phyloP scores from a whole-genome alignment of 805 yeast genomes.

The Vanderwaltozyma tropicalis region DNA sequence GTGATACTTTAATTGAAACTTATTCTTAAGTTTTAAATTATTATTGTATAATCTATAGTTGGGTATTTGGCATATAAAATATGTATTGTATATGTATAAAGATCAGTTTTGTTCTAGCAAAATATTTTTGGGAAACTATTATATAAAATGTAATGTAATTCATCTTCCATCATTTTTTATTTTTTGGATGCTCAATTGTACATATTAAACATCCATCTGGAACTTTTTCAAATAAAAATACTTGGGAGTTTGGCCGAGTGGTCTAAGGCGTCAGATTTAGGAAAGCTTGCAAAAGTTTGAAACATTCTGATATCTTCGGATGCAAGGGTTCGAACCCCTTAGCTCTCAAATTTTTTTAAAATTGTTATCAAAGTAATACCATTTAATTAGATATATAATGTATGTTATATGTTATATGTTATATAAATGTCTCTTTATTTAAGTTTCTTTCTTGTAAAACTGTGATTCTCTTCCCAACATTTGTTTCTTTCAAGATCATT shows the following conservation, averaged over 20 bases:
- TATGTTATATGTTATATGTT: not conserved
- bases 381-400: no score
- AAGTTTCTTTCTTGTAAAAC: no score
- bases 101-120: not conserved
- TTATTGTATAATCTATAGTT: not conserved
- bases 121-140: no score
- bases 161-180: no score
- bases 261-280: constrained; percentile 17
- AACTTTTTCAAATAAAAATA: no score
- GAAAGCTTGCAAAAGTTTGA: constrained; percentile 10
- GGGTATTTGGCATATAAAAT: not conserved
- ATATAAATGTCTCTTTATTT: no score
- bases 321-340: constrained; percentile 38
- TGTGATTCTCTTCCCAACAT: no score
- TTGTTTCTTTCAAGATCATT: no score
- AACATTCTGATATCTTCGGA: constrained; percentile 36
- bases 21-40: constrained; percentile 46
- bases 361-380: not conserved
- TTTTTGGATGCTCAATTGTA: not conserved
- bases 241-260: constrained; percentile 13
- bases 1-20: constrained; percentile 89
- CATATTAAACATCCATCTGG: not conserved
- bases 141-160: no score
- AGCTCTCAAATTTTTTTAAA: constrained; percentile 27
- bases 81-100: not conserved